Conservation (phyloP, 768 basidiomycete species). For the Suillus discolor region DNA sequence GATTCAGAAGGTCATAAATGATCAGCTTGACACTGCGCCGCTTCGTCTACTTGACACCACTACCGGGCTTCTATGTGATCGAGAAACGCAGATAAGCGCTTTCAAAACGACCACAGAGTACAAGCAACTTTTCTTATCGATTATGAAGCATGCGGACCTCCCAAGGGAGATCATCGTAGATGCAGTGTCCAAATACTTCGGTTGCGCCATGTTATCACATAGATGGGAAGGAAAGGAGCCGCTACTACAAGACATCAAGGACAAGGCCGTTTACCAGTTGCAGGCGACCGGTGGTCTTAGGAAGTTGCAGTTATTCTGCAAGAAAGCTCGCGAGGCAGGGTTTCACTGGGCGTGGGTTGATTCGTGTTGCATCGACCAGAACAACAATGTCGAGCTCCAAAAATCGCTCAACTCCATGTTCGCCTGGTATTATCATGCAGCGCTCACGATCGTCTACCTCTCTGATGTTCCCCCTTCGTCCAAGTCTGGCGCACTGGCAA, state of each 20-base stretch:
- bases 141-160: neutral
- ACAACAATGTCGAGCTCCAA: neutral
- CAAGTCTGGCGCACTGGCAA: neutral
- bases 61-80: neutral
- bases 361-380: neutral
- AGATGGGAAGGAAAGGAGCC: slow-evolving; percentile 1
- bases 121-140: neutral
- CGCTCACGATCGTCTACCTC: neutral
- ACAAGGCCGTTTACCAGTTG: neutral
- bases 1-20: neutral
- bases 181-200: neutral
- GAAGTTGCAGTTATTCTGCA: neutral
- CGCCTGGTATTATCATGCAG: neutral
- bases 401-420: neutral
- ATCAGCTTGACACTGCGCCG: neutral
- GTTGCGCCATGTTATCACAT: neutral
- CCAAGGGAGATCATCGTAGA: neutral
- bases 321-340: neutral
- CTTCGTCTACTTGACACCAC: neutral
- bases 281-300: neutral
- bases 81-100: neutral
- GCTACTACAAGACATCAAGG: neutral
- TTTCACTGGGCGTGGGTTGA: neutral
- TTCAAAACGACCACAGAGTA: neutral
- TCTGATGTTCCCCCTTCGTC: neutral